Conservation (phyloP, 345 rosid genomes). For the Ceriops zippeliana region DNA sequence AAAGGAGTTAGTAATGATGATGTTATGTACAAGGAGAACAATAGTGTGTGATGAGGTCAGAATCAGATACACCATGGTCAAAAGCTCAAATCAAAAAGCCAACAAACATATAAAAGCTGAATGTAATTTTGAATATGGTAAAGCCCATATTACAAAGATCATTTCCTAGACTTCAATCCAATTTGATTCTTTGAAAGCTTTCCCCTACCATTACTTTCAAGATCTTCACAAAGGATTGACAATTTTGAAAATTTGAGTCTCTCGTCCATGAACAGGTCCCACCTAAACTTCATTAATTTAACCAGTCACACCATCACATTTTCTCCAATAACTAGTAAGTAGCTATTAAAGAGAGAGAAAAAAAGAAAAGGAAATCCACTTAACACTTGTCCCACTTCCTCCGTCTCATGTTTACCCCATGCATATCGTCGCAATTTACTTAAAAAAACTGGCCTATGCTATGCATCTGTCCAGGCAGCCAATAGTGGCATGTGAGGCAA, state of each 20-base stretch:
- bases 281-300: conserved; percentile 20
- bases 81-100: conserved; percentile 36
- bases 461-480: conserved; percentile 84
- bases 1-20: conserved; percentile 30
- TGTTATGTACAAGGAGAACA: conserved; percentile 29
- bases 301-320: conserved; percentile 1
- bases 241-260: conserved; percentile 27
- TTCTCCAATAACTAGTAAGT: conserved; percentile 6
- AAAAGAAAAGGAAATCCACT: conserved; percentile 5
- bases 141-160: conserved; percentile 36
- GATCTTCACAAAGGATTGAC: conserved; percentile 21
- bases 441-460: conserved; percentile 15
- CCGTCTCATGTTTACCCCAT: conserved; percentile 14
- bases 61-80: conserved; percentile 36
- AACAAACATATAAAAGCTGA: conserved; percentile 41
- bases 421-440: conserved; percentile 11
- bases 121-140: conserved; percentile 32
- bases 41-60: conserved; percentile 21
- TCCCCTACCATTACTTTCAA: conserved; percentile 29
- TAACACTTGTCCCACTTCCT: conserved; percentile 12
- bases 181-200: conserved; percentile 24
- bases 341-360: background rate
- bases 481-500: conserved; percentile 72
- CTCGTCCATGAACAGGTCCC: conserved; percentile 28
- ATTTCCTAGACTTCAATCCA: conserved; percentile 37